Evolutionary conservation across 495 filamentous ascomycete genomes (phyloP), one percentile per base, ranked within the genome.

Genomic region (Neurospora sublineolata): DNA sequence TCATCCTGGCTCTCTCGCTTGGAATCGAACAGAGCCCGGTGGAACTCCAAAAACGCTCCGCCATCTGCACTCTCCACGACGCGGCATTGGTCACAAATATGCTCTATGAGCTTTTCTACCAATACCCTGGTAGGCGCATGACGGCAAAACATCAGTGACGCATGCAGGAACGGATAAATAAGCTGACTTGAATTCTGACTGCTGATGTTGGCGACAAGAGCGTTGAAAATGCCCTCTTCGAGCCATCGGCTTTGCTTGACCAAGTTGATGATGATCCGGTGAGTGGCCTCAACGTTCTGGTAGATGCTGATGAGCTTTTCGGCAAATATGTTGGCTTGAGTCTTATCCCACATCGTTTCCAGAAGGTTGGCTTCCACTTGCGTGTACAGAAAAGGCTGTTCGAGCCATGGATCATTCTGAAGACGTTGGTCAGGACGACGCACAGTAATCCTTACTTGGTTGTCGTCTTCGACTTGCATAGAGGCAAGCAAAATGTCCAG

Each of bases 231-330:
- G 68, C 72, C 74, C 0, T 70, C 52, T 38, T 84, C 82, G 78
- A 84, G 80, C 11, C 27, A n/a, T 2, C 30, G 36, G 72, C 74
- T 77, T 58, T 81, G 78, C 52, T 74, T 76, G 14, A 86, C 78
- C 27, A 88, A 76, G 33, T 78, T 79, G 9, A 70, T 74, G 68
- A 88, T 75, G 60, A 88, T 87, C 18, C 71, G 75, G 18, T 83
- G 71, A 1, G 85, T 86, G 6, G 80, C 77, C 0, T 67, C n/a
- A 0, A 68, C 69, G 69, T 87, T 86, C 71, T 87, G 85, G 71
- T 84, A 80, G 69, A 87, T 82, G 3, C 71, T 71, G 39, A 87
- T 79, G 39, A 88, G 79, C 72, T 84, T 86, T 71, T 88, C 86
- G 20, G 79, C 72, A 39, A 87, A 85, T 36, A 86, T 79, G 70